Conservation (phyloP, 1,284 basidiomycete species). For the Afroboletus lepidellus region DNA sequence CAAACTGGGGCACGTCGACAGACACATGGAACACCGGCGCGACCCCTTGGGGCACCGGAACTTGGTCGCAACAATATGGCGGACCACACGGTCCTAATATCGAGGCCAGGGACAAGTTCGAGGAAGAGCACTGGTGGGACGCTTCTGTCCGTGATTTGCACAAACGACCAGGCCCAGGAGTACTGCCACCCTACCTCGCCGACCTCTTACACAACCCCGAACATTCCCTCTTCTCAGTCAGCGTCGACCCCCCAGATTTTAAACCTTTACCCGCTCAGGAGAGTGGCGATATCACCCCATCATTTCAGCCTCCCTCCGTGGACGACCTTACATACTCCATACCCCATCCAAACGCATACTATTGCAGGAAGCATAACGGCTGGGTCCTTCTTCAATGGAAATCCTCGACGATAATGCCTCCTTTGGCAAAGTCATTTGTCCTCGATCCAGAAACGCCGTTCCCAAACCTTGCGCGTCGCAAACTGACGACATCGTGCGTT, state of each 20-base stretch:
- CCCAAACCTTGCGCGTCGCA: constrained; percentile 54
- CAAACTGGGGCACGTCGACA: constrained; percentile 12
- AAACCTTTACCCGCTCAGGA: constrained; percentile 23
- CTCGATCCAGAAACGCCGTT: constrained; percentile 43
- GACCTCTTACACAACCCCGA: constrained; percentile 66
- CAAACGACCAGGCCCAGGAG: constrained; percentile 62
- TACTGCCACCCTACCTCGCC: constrained; percentile 63
- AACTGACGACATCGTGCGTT: constrained; percentile 50
- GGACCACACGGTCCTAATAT: constrained; percentile 41
- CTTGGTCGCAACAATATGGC: constrained; percentile 22
- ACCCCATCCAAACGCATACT: constrained; percentile 78
- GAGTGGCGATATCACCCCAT: constrained; percentile 19
- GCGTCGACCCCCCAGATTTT: constrained; percentile 40
- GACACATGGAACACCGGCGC: constrained; percentile 22
- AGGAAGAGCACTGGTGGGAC: constrained; percentile 72
- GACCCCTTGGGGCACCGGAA: constrained; percentile 27
- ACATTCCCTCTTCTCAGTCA: constrained; percentile 66
- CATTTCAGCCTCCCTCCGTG: constrained; percentile 30
- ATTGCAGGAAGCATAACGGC: constrained; percentile 73
- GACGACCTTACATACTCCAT: constrained; percentile 65
- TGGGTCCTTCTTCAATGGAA: constrained; percentile 75
- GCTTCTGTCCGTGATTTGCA: constrained; percentile 39
- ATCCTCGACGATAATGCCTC: constrained; percentile 56
- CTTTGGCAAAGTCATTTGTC: constrained; percentile 54
- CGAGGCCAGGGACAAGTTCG: constrained; percentile 51